These are phyloP conservation scores for Emericellopsis atlantica DNA, from an alignment of 2,329 filamentous ascomycete genomes.

Conservation along the genomic window DNA sequence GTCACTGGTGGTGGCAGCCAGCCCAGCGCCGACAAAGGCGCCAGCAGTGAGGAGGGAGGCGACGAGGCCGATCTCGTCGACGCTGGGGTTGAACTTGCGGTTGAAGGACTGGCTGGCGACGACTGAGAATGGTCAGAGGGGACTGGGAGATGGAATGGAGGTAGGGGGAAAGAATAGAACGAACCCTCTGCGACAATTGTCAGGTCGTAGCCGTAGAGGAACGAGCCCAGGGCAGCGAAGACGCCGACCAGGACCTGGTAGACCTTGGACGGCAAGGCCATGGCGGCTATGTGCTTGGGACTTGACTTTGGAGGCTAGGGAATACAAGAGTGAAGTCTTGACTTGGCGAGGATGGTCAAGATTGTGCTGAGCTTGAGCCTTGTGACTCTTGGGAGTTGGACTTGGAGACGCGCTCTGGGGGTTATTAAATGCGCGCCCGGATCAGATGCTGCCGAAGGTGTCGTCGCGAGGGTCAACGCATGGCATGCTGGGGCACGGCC, in stretches of 20 bases:
- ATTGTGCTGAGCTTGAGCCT: no score
- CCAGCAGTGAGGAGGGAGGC: slow-evolving; percentile 61
- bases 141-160: no score
- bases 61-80: slow-evolving; percentile 43
- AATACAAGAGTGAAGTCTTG: no score
- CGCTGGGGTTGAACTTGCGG: slow-evolving; percentile 2
- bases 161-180: no score
- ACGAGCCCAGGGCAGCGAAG: slow-evolving; percentile 42
- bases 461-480: no score
- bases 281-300: slow-evolving; percentile 7
- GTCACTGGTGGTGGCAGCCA: slow-evolving; percentile 53
- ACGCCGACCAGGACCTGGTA: slow-evolving; percentile 38
- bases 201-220: slow-evolving; percentile 43
- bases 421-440: no score
- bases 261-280: slow-evolving; percentile 29
- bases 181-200: slow-evolving; percentile 7
- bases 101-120: slow-evolving; percentile 4
- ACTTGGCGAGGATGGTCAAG: no score
- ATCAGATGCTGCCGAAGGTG: no score
- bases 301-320: no score
- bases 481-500: no score
- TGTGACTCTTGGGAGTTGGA: no score
- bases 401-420: no score
- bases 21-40: slow-evolving; percentile 58
- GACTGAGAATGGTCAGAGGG: neutral